Evolutionary conservation across 2,329 filamentous ascomycete genomes (phyloP).

Genomic region (Neocatenulostroma microsporum): DNA sequence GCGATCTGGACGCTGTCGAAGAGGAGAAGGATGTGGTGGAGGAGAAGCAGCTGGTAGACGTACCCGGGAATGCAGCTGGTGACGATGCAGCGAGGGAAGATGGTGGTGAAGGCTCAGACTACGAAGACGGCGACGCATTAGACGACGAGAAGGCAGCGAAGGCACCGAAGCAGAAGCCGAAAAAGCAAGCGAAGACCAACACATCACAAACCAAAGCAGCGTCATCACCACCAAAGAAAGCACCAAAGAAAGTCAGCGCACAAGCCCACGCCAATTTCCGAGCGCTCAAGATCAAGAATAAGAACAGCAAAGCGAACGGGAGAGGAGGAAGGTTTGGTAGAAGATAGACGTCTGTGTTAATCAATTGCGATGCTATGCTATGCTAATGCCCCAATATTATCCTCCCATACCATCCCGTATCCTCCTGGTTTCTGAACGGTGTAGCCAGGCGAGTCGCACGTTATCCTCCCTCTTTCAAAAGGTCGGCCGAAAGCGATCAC

Average conservation of each 20-base stretch:
- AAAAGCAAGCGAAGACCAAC: conserved; percentile 1
- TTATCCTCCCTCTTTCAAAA: not conserved
- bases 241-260: conserved; percentile 40
- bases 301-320: conserved; percentile 37
- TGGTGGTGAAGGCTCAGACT: conserved; percentile 1
- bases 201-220: not conserved
- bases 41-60: conserved; percentile 2
- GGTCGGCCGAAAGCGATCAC: not conserved
- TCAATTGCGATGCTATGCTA: no score
- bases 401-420: no score
- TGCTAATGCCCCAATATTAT: no score
- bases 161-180: conserved; percentile 2
- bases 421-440: no score
- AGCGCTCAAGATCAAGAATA: conserved; percentile 45
- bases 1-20: conserved; percentile 10
- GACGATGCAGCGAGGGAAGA: not conserved
- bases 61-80: not conserved
- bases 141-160: not conserved
- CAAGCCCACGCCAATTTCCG: conserved; percentile 43
- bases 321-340: conserved; percentile 31
- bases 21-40: conserved; percentile 9
- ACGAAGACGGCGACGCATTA: not conserved
- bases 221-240: not conserved
- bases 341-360: conserved; percentile 12
- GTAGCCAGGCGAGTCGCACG: not conserved